Evolutionary conservation across 2,329 filamentous ascomycete genomes (phyloP).

Genomic region (Colletotrichum horii): DNA sequence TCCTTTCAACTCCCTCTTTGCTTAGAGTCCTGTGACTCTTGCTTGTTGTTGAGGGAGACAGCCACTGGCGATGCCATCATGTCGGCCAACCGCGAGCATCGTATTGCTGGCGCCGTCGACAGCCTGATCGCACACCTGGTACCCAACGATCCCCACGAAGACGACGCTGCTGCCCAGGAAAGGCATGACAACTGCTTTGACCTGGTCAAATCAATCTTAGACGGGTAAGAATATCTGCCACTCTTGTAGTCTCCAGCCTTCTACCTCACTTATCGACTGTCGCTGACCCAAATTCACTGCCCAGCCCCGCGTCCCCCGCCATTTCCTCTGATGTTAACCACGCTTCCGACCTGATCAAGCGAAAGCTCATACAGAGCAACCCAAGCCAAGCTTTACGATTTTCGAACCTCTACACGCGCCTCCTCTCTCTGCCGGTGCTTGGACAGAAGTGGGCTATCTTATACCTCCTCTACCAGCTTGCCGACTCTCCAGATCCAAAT

Average conservation of each 20-base stretch:
- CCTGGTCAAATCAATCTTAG: slow-evolving; percentile 55
- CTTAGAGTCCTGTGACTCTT: background rate
- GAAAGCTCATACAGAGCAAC: slow-evolving; percentile 81
- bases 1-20: background rate
- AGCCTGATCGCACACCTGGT: slow-evolving; percentile 79
- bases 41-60: background rate
- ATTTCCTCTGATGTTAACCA: slow-evolving; percentile 82
- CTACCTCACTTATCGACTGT: background rate
- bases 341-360: slow-evolving; percentile 90
- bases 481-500: slow-evolving; percentile 67
- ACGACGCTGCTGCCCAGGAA: slow-evolving; percentile 70
- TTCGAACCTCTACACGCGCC: slow-evolving; percentile 86
- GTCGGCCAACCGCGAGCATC: slow-evolving; percentile 49
- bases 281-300: background rate
- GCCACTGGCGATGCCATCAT: slow-evolving; percentile 19
- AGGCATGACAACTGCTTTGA: slow-evolving; percentile 68
- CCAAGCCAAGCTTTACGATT: slow-evolving; percentile 82
- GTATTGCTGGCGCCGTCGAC: slow-evolving; percentile 80
- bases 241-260: background rate
- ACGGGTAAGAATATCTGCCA: slow-evolving; percentile 45
- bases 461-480: slow-evolving; percentile 85
- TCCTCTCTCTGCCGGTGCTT: slow-evolving; percentile 89
- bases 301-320: slow-evolving; percentile 55
- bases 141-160: slow-evolving; percentile 68
- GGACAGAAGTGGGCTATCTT: slow-evolving; percentile 97